Base-by-base conservation (phyloP, 352 stramenopile genomes). In the Aphanomyces cochlioides region DNA sequence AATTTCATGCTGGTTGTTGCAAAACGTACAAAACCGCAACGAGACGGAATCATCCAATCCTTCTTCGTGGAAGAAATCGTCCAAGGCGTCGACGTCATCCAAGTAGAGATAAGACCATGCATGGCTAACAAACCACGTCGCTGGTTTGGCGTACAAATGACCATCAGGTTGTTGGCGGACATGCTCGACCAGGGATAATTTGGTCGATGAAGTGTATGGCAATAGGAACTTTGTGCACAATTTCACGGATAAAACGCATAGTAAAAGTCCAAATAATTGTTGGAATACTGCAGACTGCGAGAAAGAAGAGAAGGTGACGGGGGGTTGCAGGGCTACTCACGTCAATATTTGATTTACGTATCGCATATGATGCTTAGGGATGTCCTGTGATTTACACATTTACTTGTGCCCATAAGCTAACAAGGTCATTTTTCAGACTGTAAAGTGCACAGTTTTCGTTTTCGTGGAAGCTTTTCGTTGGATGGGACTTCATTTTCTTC, bases 11-110 rank as follows among this genome's bases (percentile, higher is more conserved):
- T 71, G 65, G 38, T 71, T 71, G 54, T 67, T 71, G 48, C 47
- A 66, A 36, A 71, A 71, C 21, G 66, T 10, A 15, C 57, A 63
- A 67, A 71, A 67, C 65, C 65, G 66, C 45, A 71, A 3, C 1
- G 5, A 36, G 2, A 67, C 12, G 54, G 64, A 7, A 8, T 53
- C 39, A 36, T 48, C 15, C 43, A 48, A 48, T 15, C 43, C 43
- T 48, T 48, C 43, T 15, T 48, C 43, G 5, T 67, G 34, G 45
- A 67, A 63, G n/a, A 71, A 71, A 12, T 36, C 21, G 8, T 56
- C 19, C 13, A 67, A 40, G 7, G n/a, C 15, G 6, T 63, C 59
- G 3, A 67, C 17, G 8, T n/a, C 47, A 12, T 67, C 59, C 17
- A 67, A 36, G 37, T 56, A 67, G 17, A 67, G 47, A 36, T 67